Evolutionary conservation across 805 yeast species (phyloP), one percentile per base, ranked within the genome.

Genomic region (Zygoascus tannicola): DNA sequence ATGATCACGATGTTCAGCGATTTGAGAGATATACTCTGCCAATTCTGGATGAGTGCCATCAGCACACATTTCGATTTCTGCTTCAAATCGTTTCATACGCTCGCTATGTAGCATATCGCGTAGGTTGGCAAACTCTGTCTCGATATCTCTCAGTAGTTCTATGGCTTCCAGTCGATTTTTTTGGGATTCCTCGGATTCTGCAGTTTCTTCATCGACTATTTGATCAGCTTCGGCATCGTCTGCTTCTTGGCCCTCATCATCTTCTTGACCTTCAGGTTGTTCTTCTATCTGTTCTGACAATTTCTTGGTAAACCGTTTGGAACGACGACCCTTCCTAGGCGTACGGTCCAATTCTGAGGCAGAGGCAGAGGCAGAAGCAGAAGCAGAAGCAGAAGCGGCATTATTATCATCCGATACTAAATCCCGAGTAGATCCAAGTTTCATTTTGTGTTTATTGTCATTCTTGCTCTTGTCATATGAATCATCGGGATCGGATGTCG

Each of bases 1-100:
- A 46, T 78, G 79, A 51, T 85, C 85, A 51, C 86, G 79, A 51
- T 81, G 78, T 35, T 76, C 74, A 46, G 81, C 83, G 41, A 92
- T 78, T 61, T 78, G 76, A 53, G 73, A 73, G 59, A 82, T 77
- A 43, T 83, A 81, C 39, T 75, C 72, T 32, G 84, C 73, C 44
- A 90, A 71, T 54, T 88, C 96, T 0, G 97, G 97, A 62, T 92
- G 98, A 18, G 86, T 75, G 10, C 96, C 96, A 50, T 80, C 81
- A 28, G 80, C 66, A 64, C 97, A 88, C 73, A 90, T 75, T 55
- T 81, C 81, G 48, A 90, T 67, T 60, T 92, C 98, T 37, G 82
- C 80, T 52, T 85, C 85, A 50, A 84, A 71, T 49, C 84, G 75
- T 32, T 74, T 69, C 56, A 88, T 66, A 59, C 85, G 88, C 58